A percentile compares a stretch with the other conserved stretches of the same genome.
Evolutionary conservation across 345 rosid genomes (phyloP).

Genomic region (Capsella bursapastoris): DNA sequence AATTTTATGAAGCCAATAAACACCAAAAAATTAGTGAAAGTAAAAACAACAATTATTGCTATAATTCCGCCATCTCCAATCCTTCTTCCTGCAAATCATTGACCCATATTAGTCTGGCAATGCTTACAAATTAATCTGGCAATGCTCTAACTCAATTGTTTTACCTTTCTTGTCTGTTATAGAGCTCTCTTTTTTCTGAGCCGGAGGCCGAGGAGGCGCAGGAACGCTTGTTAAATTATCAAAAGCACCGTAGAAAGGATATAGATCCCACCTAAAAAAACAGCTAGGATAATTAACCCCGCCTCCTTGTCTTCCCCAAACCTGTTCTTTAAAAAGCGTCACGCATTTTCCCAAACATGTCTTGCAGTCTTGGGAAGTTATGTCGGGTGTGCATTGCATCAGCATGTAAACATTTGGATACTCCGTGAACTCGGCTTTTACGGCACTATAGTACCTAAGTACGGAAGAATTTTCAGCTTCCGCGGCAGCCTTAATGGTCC

Average conservation of each 20-base stretch:
- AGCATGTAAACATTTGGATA: slow-evolving; percentile 35
- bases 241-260: slow-evolving; percentile 5
- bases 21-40: neutral
- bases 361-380: slow-evolving; percentile 38
- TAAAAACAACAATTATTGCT: neutral
- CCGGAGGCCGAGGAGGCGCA: slow-evolving; percentile 18
- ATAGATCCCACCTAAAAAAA: slow-evolving; percentile 51
- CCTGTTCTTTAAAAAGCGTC: neutral
- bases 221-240: slow-evolving; percentile 1
- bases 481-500: neutral
- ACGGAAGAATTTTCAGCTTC: slow-evolving; percentile 13
- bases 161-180: neutral
- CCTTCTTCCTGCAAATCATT: neutral
- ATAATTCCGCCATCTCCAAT: neutral
- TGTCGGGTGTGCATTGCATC: slow-evolving; percentile 56
- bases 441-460: slow-evolving; percentile 43
- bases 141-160: too few relatives aligned
- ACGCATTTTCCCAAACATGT: slow-evolving; percentile 32
- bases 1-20: neutral
- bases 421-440: neutral
- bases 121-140: too few relatives aligned
- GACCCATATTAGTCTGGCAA: neutral
- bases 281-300: slow-evolving; percentile 46
- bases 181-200: neutral
- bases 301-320: slow-evolving; percentile 45